Evolutionary conservation across 129 eudicot species (phyloP), one percentile per base, ranked within the genome.

Genomic region (Silybum marianum): DNA sequence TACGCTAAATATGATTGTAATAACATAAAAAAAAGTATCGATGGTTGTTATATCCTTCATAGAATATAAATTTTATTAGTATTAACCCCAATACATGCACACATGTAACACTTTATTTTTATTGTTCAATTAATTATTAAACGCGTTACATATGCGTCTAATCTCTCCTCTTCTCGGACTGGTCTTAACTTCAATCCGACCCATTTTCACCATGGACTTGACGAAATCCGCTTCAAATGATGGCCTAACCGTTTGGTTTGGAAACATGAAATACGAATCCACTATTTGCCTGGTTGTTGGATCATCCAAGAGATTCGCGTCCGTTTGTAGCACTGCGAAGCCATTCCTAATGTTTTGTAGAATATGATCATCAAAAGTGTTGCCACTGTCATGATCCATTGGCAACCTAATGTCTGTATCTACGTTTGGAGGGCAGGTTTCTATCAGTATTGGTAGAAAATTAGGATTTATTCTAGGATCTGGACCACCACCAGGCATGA

Each of bases 191-290:
- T 87, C 95, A 54, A 91, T 84, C 2, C 90, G 85, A 19, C 97
- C 97, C 98, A 94, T 85, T 85, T 85, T 91, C 28, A 91, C 87
- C 88, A 94, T 94, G 2, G 98, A 85, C 10, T 36, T 63, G 0
- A 86, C 92, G 75, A 90, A 94, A 86, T 88, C 96, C 11, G 83
- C 83, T 79, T 86, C 90, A 34, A 93, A 93, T 6, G 88, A 86
- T 25, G 91, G 89, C 46, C 86, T 82, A 36, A 78, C 71, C 11
- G 86, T 34, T 16, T 86, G 88, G 84, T 72, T 78, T 0, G 71
- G 14, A 16, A 76, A 16, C 28, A 87, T 86, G 19, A 90, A 83
- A 81, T 90, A 91, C 19, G 90, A 93, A 34, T 88, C 97, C 67
- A 90, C 40, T 22, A 90, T 86, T 16, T 28, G 32, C 77, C 72